phyloP scores from a whole-genome alignment of 1,284 basidiomycete species.

The Fomitiporia mediterranea region DNA sequence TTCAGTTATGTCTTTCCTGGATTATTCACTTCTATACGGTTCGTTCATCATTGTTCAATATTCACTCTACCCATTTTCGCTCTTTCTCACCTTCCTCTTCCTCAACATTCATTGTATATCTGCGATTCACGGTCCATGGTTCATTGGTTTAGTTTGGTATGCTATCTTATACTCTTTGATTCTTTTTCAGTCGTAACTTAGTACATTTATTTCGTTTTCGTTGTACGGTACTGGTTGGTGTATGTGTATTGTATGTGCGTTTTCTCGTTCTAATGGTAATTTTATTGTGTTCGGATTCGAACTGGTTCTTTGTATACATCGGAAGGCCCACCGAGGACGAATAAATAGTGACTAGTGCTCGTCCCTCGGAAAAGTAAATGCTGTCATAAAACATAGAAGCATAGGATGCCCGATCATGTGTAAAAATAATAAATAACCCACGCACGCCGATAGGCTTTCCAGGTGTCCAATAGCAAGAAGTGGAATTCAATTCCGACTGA shows the following conservation, averaged over 20 bases:
- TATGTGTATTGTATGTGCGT: neutral
- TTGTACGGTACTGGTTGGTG: neutral
- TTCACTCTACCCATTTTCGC: too few species aligned
- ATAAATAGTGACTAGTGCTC: too few species aligned
- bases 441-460: neutral
- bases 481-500: neutral
- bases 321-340: too few species aligned
- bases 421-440: too few species aligned
- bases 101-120: neutral
- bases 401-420: too few species aligned
- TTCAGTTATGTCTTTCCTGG: too few species aligned
- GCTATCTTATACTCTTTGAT: neutral
- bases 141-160: neutral
- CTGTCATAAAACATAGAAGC: too few species aligned
- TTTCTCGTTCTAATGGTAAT: neutral
- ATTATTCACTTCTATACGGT: too few species aligned
- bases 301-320: neutral
- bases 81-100: neutral
- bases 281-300: neutral
- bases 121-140: neutral
- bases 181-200: too few species aligned
- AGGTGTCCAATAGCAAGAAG: neutral
- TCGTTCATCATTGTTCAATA: too few species aligned
- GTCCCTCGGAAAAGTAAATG: too few species aligned
- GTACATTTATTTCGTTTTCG: neutral